These are phyloP conservation scores for Dactylellina haptotyla DNA, from an alignment of 2,329 filamentous ascomycete species.

Conservation along the genomic window DNA sequence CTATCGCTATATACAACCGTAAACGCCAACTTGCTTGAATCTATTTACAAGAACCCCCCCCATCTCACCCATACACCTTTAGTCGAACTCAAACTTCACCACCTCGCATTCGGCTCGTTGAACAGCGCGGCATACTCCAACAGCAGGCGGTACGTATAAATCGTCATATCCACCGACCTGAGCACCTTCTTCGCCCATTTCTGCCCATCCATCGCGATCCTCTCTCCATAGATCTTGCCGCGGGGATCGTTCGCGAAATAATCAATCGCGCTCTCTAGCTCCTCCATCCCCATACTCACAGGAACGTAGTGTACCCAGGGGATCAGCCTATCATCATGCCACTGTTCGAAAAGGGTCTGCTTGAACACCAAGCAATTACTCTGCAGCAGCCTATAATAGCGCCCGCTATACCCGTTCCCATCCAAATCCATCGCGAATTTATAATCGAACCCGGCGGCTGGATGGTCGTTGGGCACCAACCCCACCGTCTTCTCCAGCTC, in stretches of 20 bases:
- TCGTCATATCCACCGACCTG: constrained; percentile 69
- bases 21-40: constrained; percentile 22
- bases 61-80: no score
- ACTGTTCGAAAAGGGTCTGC: constrained; percentile 67
- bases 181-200: constrained; percentile 69
- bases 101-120: constrained; percentile 13
- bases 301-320: constrained; percentile 71
- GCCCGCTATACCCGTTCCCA: constrained; percentile 68
- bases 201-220: constrained; percentile 68
- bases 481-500: constrained; percentile 60
- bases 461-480: constrained; percentile 59
- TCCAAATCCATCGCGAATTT: constrained; percentile 67
- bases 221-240: constrained; percentile 65
- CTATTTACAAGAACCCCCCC: not conserved
- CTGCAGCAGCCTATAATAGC: constrained; percentile 66
- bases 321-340: constrained; percentile 69
- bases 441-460: constrained; percentile 61
- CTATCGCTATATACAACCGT: not conserved
- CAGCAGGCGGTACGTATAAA: constrained; percentile 71
- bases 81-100: no score
- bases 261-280: constrained; percentile 66
- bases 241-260: constrained; percentile 64
- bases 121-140: constrained; percentile 65
- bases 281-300: constrained; percentile 65
- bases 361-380: constrained; percentile 66